Evolutionary conservation across 2,329 filamentous ascomycete species (phyloP).

Genomic region (Aspergillus sp.): DNA sequence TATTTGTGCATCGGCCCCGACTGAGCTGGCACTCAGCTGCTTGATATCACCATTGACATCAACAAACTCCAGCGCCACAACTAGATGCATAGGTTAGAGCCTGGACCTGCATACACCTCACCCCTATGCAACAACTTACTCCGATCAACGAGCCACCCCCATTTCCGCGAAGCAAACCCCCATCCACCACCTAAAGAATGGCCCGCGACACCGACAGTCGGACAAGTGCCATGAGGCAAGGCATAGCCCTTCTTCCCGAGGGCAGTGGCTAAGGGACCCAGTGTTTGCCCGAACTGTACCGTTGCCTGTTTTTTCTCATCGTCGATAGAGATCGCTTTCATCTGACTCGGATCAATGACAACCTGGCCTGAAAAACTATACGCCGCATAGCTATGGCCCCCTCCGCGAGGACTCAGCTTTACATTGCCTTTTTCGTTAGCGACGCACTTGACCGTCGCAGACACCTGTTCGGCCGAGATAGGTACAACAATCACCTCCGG

Average conservation of each 20-base stretch:
- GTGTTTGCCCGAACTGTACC: slow-evolving; percentile 1
- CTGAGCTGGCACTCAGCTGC: neutral
- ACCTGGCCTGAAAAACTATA: slow-evolving; percentile 6
- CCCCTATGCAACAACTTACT: slow-evolving; percentile 1
- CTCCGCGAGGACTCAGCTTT: slow-evolving; percentile 8
- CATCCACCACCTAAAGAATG: slow-evolving; percentile 7
- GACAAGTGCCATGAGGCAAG: slow-evolving; percentile 9
- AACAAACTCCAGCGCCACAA: slow-evolving; percentile 5
- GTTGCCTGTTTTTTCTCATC: neutral
- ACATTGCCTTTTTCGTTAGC: slow-evolving; percentile 2
- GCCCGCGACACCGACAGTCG: slow-evolving; percentile 4
- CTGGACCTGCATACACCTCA: too few species aligned
- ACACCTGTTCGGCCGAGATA: slow-evolving; percentile 1
- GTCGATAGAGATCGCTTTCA: slow-evolving; percentile 1
- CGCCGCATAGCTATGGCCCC: slow-evolving; percentile 10
- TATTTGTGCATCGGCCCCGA: slow-evolving; percentile 3
- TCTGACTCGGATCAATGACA: slow-evolving; percentile 4
- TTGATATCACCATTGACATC: slow-evolving; percentile 3
- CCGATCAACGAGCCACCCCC: slow-evolving; percentile 9
- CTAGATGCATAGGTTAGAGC: neutral
- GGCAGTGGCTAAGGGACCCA: slow-evolving; percentile 4
- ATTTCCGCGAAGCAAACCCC: slow-evolving; percentile 6
- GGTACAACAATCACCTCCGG: slow-evolving; percentile 6
- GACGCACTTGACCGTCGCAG: slow-evolving; percentile 6
- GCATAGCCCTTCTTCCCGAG: slow-evolving; percentile 6